Percentiles rank a stretch among this genome's conserved stretches.
Evolutionary conservation across 306 rosid genomes (phyloP).

Genomic region (Rubus idaeus): DNA sequence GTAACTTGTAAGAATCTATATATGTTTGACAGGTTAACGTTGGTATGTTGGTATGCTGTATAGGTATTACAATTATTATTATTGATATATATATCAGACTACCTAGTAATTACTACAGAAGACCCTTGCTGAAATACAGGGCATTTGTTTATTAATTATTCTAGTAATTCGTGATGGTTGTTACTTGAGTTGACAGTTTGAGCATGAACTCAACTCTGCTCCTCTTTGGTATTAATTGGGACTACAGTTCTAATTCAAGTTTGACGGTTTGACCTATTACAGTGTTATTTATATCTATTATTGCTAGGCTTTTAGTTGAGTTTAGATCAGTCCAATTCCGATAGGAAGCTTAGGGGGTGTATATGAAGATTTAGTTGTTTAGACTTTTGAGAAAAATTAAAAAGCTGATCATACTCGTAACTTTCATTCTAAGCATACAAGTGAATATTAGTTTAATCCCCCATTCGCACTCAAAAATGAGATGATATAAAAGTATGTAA

Average conservation of each 20-base stretch:
- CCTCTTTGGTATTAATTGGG: too few species aligned
- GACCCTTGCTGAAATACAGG: neutral
- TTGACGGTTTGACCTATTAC: neutral
- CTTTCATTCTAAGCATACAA: neutral
- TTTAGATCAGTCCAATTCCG: neutral
- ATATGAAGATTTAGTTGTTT: neutral
- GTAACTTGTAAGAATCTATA: too few species aligned
- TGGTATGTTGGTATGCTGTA: too few species aligned
- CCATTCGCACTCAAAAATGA: neutral
- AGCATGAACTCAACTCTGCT: too few species aligned
- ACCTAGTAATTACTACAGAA: too few species aligned
- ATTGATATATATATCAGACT: too few species aligned
- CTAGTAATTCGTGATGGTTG: too few species aligned
- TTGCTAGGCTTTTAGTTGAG: neutral
- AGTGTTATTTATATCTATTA: neutral
- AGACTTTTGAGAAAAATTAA: neutral
- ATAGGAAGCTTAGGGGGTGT: neutral
- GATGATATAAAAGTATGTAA: neutral
- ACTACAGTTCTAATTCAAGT: too few species aligned
- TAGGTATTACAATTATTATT: too few species aligned
- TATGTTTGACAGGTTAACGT: too few species aligned
- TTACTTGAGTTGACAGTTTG: too few species aligned
- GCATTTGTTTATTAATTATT: neutral
- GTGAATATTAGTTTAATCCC: neutral
- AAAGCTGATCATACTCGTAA: neutral